Evolutionary conservation across 1,284 basidiomycete genomes (phyloP).

Genomic region (Apiotrichum gracile): DNA sequence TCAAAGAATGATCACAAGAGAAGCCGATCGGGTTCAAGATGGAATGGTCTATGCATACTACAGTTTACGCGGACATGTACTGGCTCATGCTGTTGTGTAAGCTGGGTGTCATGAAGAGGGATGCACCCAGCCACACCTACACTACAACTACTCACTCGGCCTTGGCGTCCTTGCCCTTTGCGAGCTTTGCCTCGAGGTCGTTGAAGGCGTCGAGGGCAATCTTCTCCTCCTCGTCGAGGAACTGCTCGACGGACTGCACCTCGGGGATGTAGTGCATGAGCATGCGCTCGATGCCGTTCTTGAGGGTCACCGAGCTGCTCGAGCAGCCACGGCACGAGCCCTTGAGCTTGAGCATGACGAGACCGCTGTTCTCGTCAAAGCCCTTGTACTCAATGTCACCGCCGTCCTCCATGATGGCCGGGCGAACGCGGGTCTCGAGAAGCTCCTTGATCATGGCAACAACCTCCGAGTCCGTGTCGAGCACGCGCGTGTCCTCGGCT

Average conservation of each 20-base stretch:
- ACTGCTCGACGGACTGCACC: slow-evolving; percentile 93
- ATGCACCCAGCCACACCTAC: too few relatives aligned
- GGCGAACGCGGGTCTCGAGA: slow-evolving; percentile 87
- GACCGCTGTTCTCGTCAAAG: slow-evolving; percentile 52
- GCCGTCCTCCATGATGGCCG: slow-evolving; percentile 75
- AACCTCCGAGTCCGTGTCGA: slow-evolving; percentile 94
- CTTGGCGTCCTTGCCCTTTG: slow-evolving; percentile 41
- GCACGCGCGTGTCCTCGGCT: slow-evolving; percentile 89
- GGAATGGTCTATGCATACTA: slow-evolving; percentile 5
- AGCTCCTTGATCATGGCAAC: slow-evolving; percentile 99
- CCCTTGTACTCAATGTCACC: slow-evolving; percentile 54
- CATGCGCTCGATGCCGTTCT: slow-evolving; percentile 96
- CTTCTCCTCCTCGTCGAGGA: slow-evolving; percentile 83
- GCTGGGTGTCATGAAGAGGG: too few relatives aligned
- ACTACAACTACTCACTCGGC: slow-evolving; percentile 7
- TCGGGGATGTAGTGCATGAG: slow-evolving; percentile 98
- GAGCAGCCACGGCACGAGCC: slow-evolving; percentile 94
- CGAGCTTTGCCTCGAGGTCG: slow-evolving; percentile 78
- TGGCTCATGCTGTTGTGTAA: slow-evolving; percentile 39
- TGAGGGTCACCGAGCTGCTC: slow-evolving; percentile 88
- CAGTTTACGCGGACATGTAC: slow-evolving; percentile 31
- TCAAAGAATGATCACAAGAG: not conserved
- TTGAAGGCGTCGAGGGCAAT: slow-evolving; percentile 84
- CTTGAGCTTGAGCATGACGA: slow-evolving; percentile 77
- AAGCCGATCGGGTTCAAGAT: not conserved